Evolutionary conservation across 345 rosid genomes (phyloP).

Genomic region (Populus simonii): DNA sequence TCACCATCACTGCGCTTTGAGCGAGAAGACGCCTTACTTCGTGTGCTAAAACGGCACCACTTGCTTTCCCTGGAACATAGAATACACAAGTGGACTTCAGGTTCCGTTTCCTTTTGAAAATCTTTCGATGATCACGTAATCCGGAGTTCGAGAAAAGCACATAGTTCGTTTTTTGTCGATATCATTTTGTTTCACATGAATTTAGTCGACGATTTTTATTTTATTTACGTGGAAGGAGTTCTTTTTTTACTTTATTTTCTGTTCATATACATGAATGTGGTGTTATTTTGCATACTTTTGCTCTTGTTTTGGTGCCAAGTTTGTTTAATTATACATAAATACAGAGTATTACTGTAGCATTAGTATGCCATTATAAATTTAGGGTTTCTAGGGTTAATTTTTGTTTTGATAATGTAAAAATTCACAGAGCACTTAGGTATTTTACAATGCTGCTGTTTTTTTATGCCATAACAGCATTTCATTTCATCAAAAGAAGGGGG

Average conservation of each 20-base stretch:
- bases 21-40: background rate
- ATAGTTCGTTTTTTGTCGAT: background rate
- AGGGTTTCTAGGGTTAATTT: background rate
- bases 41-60: background rate
- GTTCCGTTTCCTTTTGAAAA: background rate
- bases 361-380: background rate
- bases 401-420: background rate
- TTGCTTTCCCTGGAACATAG: background rate
- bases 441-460: background rate
- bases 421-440: background rate
- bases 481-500: background rate
- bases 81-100: background rate
- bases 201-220: background rate
- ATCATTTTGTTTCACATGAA: background rate
- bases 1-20: background rate
- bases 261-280: background rate
- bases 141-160: background rate
- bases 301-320: background rate
- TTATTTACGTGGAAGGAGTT: background rate
- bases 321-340: background rate
- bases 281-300: background rate
- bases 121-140: background rate
- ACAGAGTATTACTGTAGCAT: background rate
- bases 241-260: background rate
- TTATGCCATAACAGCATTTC: background rate